Evolutionary conservation across 306 rosid genomes (phyloP), one percentile per base, ranked within the genome.

Genomic region (Nissolia schottii): DNA sequence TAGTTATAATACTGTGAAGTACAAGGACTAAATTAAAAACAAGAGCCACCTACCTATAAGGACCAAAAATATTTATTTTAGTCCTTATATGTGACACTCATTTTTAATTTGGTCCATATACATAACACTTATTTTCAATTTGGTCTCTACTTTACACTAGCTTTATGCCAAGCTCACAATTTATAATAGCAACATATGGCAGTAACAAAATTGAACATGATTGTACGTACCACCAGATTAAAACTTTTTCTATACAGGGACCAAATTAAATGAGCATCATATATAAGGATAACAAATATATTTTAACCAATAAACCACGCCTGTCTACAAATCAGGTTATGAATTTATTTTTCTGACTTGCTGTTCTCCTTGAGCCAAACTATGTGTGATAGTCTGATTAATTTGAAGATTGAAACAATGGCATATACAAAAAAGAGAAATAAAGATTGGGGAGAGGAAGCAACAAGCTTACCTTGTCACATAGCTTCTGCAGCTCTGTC

Each of bases 401-500:
- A 31, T 23, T 32, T 35, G 46, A 73, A 72, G 79, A 82, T 15
- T 25, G 64, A 70, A 64, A 77, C 38, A 40, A 29, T 29, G 27
- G 29, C 7, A 38, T 29, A 60, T 13, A 29, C 13, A 38, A 22
- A 66, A 50, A 32, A 29, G 63, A 23, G 51, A 59, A 53, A 13
- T 56, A 19, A 59, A 43, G 38, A 50, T 43, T 58, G 4, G 51
- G 16, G 32, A 62, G 11, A 3, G 11, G 45, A 35, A 24, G 65
- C 37, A 78, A 70, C 63, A 24, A 71, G 14, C 64, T 28, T 83
- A 94, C 98, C 89, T 94, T 94, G 73, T 94, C 98, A 63, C 98
- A 94, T 59, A 94, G 98, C 86, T 94, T 94, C 77, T 94, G 98
- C 77, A 94, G 87, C 80, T 94, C 98, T 28, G 74, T 85, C 98